A percentile compares a stretch with the other conserved stretches of the same genome.
Conservation (phyloP, 495 filamentous ascomycete genomes). For the Aspergillus kassunensis region DNA sequence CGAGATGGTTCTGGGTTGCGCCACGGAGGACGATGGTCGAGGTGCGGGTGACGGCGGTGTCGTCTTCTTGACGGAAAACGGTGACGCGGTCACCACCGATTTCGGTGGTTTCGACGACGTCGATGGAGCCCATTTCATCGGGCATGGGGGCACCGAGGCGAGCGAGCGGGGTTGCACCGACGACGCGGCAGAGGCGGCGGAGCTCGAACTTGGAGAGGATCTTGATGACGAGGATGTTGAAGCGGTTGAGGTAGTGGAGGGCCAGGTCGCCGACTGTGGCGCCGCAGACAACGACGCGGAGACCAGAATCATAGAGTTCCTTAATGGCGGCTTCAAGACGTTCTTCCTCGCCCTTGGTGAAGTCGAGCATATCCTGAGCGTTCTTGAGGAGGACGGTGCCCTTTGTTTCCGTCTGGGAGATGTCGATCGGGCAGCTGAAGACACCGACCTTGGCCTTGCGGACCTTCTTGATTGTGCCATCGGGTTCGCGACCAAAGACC, state of each 20-base stretch:
- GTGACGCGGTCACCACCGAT: constrained; percentile 98
- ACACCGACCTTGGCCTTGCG: constrained; percentile 93
- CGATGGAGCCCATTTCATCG: constrained; percentile 94
- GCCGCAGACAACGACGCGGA: constrained; percentile 88
- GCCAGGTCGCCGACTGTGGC: constrained; percentile 92
- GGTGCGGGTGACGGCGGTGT: constrained; percentile 83
- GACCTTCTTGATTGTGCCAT: constrained; percentile 85
- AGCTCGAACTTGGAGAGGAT: constrained; percentile 98
- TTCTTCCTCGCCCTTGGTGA: constrained; percentile 92
- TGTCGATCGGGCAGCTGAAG: constrained; percentile 95
- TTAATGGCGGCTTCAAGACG: constrained; percentile 90
- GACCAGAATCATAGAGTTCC: constrained; percentile 88
- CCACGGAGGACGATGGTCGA: constrained; percentile 93
- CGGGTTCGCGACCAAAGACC: constrained; percentile 92
- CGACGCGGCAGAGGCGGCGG: constrained; percentile 87
- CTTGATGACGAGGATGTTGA: constrained; percentile 93
- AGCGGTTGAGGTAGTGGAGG: constrained; percentile 95
- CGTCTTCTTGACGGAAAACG: constrained; percentile 95
- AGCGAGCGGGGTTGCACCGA: constrained; percentile 92
- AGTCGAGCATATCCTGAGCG: constrained; percentile 97
- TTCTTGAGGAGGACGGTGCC: constrained; percentile 98
- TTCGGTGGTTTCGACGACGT: constrained; percentile 95
- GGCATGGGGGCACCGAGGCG: constrained; percentile 98
- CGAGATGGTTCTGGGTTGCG: constrained; percentile 95
- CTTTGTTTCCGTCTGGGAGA: constrained; percentile 96